Evolutionary conservation across 129 eudicot species (phyloP).

Genomic region (Kitagawia praeruptora): DNA sequence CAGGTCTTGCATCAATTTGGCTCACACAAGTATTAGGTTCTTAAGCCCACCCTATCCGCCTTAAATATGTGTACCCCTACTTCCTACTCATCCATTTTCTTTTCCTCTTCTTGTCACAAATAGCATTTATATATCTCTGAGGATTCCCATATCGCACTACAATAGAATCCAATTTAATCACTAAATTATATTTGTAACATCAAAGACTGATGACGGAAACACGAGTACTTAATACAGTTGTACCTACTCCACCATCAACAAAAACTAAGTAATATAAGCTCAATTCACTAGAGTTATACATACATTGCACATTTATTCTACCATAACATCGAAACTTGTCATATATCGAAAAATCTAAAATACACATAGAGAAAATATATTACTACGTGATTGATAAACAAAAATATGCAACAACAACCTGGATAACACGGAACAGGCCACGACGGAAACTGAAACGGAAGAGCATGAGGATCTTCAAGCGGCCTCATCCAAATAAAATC

Average conservation of each 20-base stretch:
- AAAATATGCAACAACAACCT: slow-evolving; percentile 29
- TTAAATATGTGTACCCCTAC: too few relatives aligned
- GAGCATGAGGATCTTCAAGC: slow-evolving; percentile 47
- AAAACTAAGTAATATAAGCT: background rate
- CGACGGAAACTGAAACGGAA: slow-evolving; percentile 31
- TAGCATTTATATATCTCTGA: too few relatives aligned
- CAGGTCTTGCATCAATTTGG: too few relatives aligned
- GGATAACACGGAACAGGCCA: slow-evolving; percentile 87
- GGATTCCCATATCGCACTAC: too few relatives aligned
- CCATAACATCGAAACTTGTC: background rate
- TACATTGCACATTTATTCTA: background rate
- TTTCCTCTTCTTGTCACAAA: too few relatives aligned
- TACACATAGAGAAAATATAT: background rate
- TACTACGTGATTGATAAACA: background rate
- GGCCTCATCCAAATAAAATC: slow-evolving; percentile 72
- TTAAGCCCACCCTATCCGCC: too few relatives aligned
- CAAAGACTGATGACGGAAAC: too few relatives aligned
- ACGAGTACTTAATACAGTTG: too few relatives aligned
- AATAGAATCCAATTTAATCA: too few relatives aligned
- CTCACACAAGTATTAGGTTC: too few relatives aligned
- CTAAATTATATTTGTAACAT: background rate
- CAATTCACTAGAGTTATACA: background rate
- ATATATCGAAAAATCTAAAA: background rate
- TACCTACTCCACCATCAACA: too few relatives aligned
- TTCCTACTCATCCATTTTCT: too few relatives aligned